A percentile compares a stretch with the other conserved stretches of the same genome.
Evolutionary conservation across 2,329 filamentous ascomycete species (phyloP).

Genomic region (Talaromyces sp.): DNA sequence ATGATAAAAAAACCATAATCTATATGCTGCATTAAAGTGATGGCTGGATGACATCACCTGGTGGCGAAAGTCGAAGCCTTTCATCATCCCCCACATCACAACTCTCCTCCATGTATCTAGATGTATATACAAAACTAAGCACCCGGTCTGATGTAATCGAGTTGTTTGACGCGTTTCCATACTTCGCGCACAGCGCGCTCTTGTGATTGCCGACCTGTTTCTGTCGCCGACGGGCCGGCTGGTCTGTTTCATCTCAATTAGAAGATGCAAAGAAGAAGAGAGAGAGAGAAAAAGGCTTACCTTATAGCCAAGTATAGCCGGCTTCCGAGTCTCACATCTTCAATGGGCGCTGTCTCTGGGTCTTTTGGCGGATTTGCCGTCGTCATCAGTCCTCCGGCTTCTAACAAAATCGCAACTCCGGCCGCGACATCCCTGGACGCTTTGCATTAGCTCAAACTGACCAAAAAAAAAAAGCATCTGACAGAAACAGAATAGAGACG

Average conservation of each 20-base stretch:
- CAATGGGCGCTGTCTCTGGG: constrained; percentile 51
- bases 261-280: neutral
- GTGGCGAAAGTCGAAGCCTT: neutral
- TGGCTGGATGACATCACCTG: neutral
- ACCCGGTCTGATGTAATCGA: constrained; percentile 52
- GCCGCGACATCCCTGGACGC: constrained; percentile 62
- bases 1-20: neutral
- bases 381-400: constrained; percentile 70
- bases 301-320: constrained; percentile 67
- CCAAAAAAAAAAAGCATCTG: neutral
- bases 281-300: constrained; percentile 29
- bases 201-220: constrained; percentile 63
- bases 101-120: neutral
- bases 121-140: constrained; percentile 5
- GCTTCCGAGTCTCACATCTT: constrained; percentile 60
- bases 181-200: constrained; percentile 68
- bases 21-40: neutral
- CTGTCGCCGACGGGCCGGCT: constrained; percentile 56
- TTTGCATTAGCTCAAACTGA: neutral
- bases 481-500: neutral
- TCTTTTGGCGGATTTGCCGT: constrained; percentile 67
- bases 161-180: constrained; percentile 62
- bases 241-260: constrained; percentile 44
- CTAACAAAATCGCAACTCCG: constrained; percentile 66
- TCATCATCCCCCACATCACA: neutral